Base-by-base conservation (phyloP, 441 rosid species). In the Lepidium campestre region DNA sequence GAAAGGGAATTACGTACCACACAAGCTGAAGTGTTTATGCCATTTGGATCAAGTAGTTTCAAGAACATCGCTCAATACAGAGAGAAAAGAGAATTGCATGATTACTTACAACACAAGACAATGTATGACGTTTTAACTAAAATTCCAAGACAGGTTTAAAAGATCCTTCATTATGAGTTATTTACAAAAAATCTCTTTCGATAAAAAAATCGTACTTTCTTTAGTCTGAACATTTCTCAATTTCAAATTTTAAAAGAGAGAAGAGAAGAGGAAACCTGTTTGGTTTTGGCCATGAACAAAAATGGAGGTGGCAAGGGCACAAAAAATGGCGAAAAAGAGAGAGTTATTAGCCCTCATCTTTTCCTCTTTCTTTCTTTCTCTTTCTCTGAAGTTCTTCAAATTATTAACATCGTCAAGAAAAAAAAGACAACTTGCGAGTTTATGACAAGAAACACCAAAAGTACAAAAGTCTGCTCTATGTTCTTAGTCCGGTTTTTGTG, bases 281-380 rank as follows among this genome's bases (percentile, higher is more conserved):
- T 67, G 72, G 48, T 13, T 65, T 46, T 74, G 81, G 44, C 75
- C 62, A 44, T 65, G 69, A 35, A 69, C 75, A 5, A 68, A 18
- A 73, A 25, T 13, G 40, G 39, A 0, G 36, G 59, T 57, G 57
- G 68, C 62, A 31, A 77, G 57, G 39, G 54, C 40, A 18, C 48
- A 49, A n/a, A 57, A 8, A 32, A 65, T 39, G 61, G 35, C 0
- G 66, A 49, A 42, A 23, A 34, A 34, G 32, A 57, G 32, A 65
- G 55, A 72, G 56, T 12, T 8, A 44, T 61, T 2, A 49, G 42
- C 56, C 47, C 40, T 57, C 76, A 57, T 72, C 27, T 40, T 71
- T 31, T 39, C 6, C 23, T 32, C 13, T 4, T 23, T 27, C 8
- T 18, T 36, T 2, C 1, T 12, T 10, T 10, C 6, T 5, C 5